phyloP scores from a whole-genome alignment of 306 rosid genomes.

The Vicia sativa region DNA sequence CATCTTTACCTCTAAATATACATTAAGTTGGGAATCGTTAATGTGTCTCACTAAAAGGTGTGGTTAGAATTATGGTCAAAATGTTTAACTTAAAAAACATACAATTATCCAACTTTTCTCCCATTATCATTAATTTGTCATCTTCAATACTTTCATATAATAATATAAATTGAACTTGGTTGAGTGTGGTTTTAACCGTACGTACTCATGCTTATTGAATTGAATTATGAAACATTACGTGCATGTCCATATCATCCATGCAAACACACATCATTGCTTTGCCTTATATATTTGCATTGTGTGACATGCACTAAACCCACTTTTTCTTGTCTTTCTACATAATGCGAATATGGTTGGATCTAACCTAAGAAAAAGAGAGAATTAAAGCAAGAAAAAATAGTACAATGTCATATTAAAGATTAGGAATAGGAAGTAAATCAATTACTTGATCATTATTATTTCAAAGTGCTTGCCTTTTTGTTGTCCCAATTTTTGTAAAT shows the following conservation, averaged over 20 bases:
- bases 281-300: constrained; percentile 20
- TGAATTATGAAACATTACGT: constrained; percentile 25
- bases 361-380: constrained; percentile 21
- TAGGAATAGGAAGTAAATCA: neutral
- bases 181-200: constrained; percentile 6
- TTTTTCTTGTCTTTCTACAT: constrained; percentile 30
- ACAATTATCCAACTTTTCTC: constrained; percentile 15
- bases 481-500: constrained; percentile 1
- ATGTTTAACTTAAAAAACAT: constrained; percentile 18
- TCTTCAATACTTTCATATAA: constrained; percentile 25
- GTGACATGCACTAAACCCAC: constrained; percentile 40
- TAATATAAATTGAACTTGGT: constrained; percentile 27
- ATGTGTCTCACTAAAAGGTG: neutral
- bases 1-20: no score
- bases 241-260: constrained; percentile 18
- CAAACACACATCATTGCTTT: neutral
- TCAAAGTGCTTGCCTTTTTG: constrained; percentile 5
- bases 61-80: constrained; percentile 28
- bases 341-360: constrained; percentile 37
- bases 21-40: no score
- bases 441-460: constrained; percentile 34
- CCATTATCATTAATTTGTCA: constrained; percentile 34
- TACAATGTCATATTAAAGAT: neutral
- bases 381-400: constrained; percentile 6
- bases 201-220: constrained; percentile 21